phyloP scores from a whole-genome alignment of 1,139 yeast genomes.

The Yamadazyma sp. region DNA sequence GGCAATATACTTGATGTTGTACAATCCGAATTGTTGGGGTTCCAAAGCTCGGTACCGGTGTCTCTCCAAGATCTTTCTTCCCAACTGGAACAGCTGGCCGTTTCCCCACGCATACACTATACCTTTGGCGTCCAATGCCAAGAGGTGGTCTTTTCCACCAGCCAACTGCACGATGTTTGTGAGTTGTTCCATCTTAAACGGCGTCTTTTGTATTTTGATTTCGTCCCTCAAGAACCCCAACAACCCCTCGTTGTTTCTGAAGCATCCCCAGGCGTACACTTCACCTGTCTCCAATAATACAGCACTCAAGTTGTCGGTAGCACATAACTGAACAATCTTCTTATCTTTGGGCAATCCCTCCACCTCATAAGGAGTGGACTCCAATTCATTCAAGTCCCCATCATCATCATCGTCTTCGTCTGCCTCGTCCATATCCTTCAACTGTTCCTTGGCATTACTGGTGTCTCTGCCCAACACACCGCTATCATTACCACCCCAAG shows the following conservation, averaged over 20 bases:
- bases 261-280: slow-evolving; percentile 97
- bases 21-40: slow-evolving; percentile 77
- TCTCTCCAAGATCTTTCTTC: slow-evolving; percentile 78
- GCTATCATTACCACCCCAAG: slow-evolving; percentile 97
- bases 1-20: slow-evolving; percentile 74
- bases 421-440: slow-evolving; percentile 60
- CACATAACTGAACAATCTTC: slow-evolving; percentile 78
- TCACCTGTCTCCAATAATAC: slow-evolving; percentile 79
- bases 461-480: slow-evolving; percentile 88
- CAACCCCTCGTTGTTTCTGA: slow-evolving; percentile 88
- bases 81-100: slow-evolving; percentile 90
- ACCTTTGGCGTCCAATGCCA: slow-evolving; percentile 83
- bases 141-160: slow-evolving; percentile 87
- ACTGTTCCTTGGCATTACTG: slow-evolving; percentile 60
- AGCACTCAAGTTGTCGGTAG: slow-evolving; percentile 89
- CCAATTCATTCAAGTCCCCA: slow-evolving; percentile 83
- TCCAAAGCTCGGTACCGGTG: slow-evolving; percentile 68
- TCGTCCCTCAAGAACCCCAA: slow-evolving; percentile 72
- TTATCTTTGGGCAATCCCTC: slow-evolving; percentile 60
- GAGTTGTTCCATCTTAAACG: slow-evolving; percentile 61
- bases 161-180: slow-evolving; percentile 82
- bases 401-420: slow-evolving; percentile 67
- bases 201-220: slow-evolving; percentile 62
- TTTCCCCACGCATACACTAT: slow-evolving; percentile 96
- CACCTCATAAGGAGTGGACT: slow-evolving; percentile 82